phyloP scores from a whole-genome alignment of 1,139 yeast genomes.

The Nakaseomyces glabratus region DNA sequence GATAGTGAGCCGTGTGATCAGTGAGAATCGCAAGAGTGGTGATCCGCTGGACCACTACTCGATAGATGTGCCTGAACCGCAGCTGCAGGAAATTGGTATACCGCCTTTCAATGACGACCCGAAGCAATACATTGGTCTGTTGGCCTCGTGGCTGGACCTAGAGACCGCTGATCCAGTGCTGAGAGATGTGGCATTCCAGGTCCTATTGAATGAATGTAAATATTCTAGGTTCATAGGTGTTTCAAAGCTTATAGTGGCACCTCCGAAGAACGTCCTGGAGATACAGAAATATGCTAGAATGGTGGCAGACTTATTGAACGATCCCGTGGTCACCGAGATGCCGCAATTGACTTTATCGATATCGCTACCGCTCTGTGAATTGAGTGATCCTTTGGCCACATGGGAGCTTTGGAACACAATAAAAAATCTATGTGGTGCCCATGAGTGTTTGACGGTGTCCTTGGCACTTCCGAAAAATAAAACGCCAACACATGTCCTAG shows the following conservation, averaged over 20 bases:
- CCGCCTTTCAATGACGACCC: conserved; percentile 20
- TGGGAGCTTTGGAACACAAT: conserved; percentile 69
- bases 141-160: conserved; percentile 58
- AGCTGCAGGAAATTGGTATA: conserved; percentile 34
- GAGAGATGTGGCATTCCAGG: conserved; percentile 46
- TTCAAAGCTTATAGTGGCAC: conserved; percentile 45
- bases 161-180: conserved; percentile 42
- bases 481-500: conserved; percentile 41
- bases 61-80: conserved; percentile 39
- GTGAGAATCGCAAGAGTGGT: conserved; percentile 6
- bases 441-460: conserved; percentile 45
- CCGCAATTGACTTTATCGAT: conserved; percentile 25
- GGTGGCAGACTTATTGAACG: conserved; percentile 30
- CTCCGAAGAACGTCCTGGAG: conserved; percentile 49
- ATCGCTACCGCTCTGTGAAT: conserved; percentile 34
- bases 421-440: conserved; percentile 44
- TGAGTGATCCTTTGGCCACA: conserved; percentile 45
- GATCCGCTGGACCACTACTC: no score
- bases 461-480: conserved; percentile 44
- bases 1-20: conserved; percentile 28
- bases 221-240: conserved; percentile 50
- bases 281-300: conserved; percentile 42
- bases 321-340: conserved; percentile 14
- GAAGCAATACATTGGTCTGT: conserved; percentile 35
- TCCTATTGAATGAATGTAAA: conserved; percentile 45